A percentile compares a stretch with the other conserved stretches of the same genome.
phyloP scores from a whole-genome alignment of 164 flowering plant genomes.

The Magnolia changhungtana region DNA sequence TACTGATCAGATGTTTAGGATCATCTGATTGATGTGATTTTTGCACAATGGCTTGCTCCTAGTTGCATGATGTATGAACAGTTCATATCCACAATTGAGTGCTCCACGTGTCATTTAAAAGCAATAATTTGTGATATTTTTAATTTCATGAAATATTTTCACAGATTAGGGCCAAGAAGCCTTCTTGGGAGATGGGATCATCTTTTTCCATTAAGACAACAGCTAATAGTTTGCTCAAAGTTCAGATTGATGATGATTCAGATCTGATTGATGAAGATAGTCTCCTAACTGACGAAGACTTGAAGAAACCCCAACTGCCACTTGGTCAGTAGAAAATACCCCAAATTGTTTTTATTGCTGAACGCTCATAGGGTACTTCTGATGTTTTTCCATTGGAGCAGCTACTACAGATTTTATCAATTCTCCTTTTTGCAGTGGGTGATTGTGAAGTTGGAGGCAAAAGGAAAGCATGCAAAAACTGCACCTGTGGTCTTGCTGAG shows the following conservation, averaged over 20 bases:
- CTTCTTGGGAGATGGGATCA: slow-evolving; percentile 88
- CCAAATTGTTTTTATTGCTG: neutral
- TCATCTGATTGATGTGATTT: too few species aligned
- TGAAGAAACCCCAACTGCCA: slow-evolving; percentile 80
- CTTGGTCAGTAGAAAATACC: slow-evolving; percentile 32
- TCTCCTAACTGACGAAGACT: slow-evolving; percentile 82
- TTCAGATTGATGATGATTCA: slow-evolving; percentile 71
- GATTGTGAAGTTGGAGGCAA: slow-evolving; percentile 92
- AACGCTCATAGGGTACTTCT: neutral
- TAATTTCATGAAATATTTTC: neutral
- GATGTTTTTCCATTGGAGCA: neutral
- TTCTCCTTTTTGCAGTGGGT: slow-evolving; percentile 38
- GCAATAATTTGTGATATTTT: neutral
- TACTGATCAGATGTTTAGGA: too few species aligned
- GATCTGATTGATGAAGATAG: slow-evolving; percentile 96
- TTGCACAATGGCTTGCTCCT: too few species aligned
- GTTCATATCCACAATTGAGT: too few species aligned
- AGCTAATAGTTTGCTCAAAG: slow-evolving; percentile 45
- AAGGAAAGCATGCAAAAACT: slow-evolving; percentile 95
- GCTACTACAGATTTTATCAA: neutral
- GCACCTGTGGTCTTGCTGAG: slow-evolving; percentile 92
- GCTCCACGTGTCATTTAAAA: too few species aligned
- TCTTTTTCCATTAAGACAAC: slow-evolving; percentile 77
- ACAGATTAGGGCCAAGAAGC: slow-evolving; percentile 74
- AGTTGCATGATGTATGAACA: too few species aligned